Percentiles rank a stretch among this genome's conserved stretches.
Conservation (phyloP, 768 basidiomycete species). For the Termitomyces sp. region DNA sequence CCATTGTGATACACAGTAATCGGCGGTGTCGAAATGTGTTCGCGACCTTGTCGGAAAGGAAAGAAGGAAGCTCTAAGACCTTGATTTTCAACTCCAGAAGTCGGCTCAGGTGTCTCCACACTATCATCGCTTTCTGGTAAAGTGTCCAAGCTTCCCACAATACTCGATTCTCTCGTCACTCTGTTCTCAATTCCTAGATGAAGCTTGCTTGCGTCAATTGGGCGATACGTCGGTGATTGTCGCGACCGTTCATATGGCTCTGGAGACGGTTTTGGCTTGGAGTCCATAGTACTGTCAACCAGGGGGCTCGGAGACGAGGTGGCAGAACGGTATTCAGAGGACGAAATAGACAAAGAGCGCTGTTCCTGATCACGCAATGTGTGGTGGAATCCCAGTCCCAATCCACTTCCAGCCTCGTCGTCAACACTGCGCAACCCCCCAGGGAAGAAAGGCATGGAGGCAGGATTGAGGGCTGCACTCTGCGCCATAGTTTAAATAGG, state of each 20-base stretch:
- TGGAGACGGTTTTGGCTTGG: conserved; percentile 30
- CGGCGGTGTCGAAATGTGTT: conserved; percentile 41
- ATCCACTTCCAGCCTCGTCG: conserved; percentile 42
- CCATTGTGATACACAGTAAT: conserved; percentile 28
- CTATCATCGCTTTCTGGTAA: conserved; percentile 50
- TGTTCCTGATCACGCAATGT: conserved; percentile 41
- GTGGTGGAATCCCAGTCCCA: conserved; percentile 40
- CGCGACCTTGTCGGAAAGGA: conserved; percentile 30
- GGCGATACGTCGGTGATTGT: conserved; percentile 42
- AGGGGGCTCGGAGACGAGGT: conserved; percentile 68
- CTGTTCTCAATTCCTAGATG: conserved; percentile 32
- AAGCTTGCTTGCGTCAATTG: conserved; percentile 38
- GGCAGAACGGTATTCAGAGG: conserved; percentile 60
- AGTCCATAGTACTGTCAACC: conserved; percentile 27
- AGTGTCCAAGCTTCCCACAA: conserved; percentile 43
- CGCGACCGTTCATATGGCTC: conserved; percentile 30
- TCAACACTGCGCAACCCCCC: conserved; percentile 53
- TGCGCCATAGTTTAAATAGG: conserved; percentile 52
- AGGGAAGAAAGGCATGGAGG: conserved; percentile 83
- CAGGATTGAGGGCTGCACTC: conserved; percentile 73
- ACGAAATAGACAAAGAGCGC: conserved; percentile 50
- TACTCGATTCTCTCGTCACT: conserved; percentile 40
- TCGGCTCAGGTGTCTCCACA: conserved; percentile 29
- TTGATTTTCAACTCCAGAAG: conserved; percentile 14
- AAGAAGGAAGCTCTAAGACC: conserved; percentile 28